Evolutionary conservation across 2,329 filamentous ascomycete genomes (phyloP).

Genomic region (Pezicula neosporulosa): DNA sequence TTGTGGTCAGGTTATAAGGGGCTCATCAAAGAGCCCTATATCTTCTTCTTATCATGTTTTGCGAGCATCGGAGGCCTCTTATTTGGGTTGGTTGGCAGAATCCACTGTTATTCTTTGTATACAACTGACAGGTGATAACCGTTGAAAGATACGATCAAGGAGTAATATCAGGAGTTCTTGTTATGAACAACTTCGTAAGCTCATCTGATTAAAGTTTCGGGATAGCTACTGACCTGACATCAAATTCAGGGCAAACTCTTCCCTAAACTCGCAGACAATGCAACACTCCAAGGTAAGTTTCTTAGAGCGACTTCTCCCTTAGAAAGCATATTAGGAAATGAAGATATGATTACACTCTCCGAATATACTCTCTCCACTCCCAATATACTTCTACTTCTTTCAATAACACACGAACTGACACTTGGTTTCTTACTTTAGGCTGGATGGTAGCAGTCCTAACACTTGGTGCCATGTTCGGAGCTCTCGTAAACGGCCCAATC

Average conservation of each 20-base stretch:
- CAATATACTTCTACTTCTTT: too few species aligned
- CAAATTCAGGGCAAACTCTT: slow-evolving; percentile 40
- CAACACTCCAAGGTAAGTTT: slow-evolving; percentile 12
- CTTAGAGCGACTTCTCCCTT: slow-evolving; percentile 6
- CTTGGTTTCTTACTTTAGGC: slow-evolving; percentile 23
- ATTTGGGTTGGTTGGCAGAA: slow-evolving; percentile 30
- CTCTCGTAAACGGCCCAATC: slow-evolving; percentile 63
- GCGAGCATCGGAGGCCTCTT: slow-evolving; percentile 57
- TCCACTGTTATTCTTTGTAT: background rate
- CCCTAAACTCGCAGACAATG: slow-evolving; percentile 36
- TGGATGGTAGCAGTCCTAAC: slow-evolving; percentile 65
- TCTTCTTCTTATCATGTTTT: slow-evolving; percentile 54
- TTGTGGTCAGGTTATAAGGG: slow-evolving; percentile 11
- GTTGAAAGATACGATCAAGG: slow-evolving; percentile 65
- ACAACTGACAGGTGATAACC: slow-evolving; percentile 48
- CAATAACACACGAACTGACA: too few species aligned
- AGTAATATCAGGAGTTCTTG: slow-evolving; percentile 64
- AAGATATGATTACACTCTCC: too few species aligned
- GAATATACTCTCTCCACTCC: too few species aligned
- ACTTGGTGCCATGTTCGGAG: slow-evolving; percentile 72
- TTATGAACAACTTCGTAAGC: slow-evolving; percentile 46
- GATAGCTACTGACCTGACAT: slow-evolving; percentile 51
- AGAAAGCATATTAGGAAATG: background rate
- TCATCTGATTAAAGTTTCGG: slow-evolving; percentile 26
- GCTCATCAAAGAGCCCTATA: slow-evolving; percentile 11